Evolutionary conservation across 225 moss, liverwort and hornwort species (phyloP).

Genomic region (Polytrichum commune): DNA sequence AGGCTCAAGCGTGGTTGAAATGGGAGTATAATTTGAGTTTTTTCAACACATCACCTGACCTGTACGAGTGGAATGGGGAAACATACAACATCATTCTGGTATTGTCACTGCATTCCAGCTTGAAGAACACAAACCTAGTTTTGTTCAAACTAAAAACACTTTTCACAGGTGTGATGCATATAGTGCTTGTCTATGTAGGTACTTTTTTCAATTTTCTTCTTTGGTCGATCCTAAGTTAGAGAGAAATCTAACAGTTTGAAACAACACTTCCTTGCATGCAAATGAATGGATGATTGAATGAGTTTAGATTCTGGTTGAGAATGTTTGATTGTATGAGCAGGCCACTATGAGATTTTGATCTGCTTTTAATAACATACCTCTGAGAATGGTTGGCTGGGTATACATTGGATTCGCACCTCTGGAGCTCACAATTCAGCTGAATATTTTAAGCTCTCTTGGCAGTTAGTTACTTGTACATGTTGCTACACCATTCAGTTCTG

Average conservation of each 20-base stretch:
- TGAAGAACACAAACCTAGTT: neutral
- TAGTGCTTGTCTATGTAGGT: neutral
- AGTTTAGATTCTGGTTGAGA: neutral
- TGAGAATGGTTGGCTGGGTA: constrained; percentile 2
- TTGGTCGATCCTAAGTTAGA: neutral
- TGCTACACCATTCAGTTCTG: no score
- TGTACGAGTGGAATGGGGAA: constrained; percentile 68
- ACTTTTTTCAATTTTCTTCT: neutral
- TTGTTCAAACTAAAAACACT: neutral
- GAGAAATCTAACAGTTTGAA: no score
- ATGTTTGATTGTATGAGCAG: neutral
- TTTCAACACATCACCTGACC: constrained; percentile 51
- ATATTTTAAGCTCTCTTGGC: neutral
- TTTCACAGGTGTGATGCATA: neutral
- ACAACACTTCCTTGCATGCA: no score
- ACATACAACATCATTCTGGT: constrained; percentile 49
- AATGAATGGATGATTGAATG: neutral
- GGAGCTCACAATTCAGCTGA: neutral
- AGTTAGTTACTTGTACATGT: neutral
- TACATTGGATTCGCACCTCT: neutral
- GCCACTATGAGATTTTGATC: neutral
- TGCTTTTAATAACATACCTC: neutral
- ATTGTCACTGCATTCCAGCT: constrained; percentile 5
- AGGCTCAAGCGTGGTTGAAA: constrained; percentile 77
- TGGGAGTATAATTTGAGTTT: constrained; percentile 83